Conservation (phyloP, 2,329 filamentous ascomycete species). For the Colletotrichum filicis region DNA sequence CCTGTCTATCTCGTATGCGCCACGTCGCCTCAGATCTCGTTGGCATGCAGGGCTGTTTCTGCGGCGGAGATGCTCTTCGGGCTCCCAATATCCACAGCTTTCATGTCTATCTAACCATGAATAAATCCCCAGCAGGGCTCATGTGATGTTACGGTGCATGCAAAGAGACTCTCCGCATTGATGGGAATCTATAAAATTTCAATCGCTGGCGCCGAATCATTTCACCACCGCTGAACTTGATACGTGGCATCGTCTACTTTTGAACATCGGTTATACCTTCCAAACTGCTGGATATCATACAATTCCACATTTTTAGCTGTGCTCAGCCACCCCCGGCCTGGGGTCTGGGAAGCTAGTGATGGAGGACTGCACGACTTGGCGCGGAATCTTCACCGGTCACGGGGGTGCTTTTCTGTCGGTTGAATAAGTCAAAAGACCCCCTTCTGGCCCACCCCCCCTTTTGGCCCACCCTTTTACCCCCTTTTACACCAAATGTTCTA, state of each 20-base stretch:
- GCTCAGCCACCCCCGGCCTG: conserved; percentile 29
- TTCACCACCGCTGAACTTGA: neutral
- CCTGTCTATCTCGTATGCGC: conserved; percentile 13
- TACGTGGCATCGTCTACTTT: neutral
- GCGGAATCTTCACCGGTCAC: conserved; percentile 7
- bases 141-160: neutral
- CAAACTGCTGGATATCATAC: neutral
- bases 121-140: neutral
- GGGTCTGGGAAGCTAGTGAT: neutral
- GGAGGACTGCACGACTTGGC: conserved; percentile 18
- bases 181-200: neutral
- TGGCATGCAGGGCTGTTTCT: conserved; percentile 3
- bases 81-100: neutral
- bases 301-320: conserved; percentile 20
- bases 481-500: too few species aligned
- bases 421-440: too few species aligned
- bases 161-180: neutral
- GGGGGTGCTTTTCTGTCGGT: conserved; percentile 13
- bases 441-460: too few species aligned
- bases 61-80: neutral
- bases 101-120: neutral
- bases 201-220: neutral
- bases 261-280: conserved; percentile 27
- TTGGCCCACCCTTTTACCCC: too few species aligned
- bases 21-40: conserved; percentile 8